These are phyloP conservation scores for Cryptococcus sp. DNA, from an alignment of 1,284 basidiomycete species.

Conservation along the genomic window DNA sequence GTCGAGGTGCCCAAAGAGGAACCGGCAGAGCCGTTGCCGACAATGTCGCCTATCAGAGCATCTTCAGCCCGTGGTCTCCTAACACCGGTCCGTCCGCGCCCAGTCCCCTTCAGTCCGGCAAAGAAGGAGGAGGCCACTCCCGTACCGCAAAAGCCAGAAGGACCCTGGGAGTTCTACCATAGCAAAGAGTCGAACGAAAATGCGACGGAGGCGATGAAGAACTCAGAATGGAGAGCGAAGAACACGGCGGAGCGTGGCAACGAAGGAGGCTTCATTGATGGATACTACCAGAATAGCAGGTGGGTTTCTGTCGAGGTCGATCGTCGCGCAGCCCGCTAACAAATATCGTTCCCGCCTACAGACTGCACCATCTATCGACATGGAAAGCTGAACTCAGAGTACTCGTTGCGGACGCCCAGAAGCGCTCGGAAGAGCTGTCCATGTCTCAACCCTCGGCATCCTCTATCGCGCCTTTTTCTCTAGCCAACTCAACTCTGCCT, in stretches of 20 bases:
- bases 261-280: slow-evolving; percentile 77
- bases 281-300: slow-evolving; percentile 87
- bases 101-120: slow-evolving; percentile 31
- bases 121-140: slow-evolving; percentile 15
- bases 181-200: slow-evolving; percentile 60
- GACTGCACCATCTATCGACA: slow-evolving; percentile 81
- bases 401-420: slow-evolving; percentile 77
- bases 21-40: background rate
- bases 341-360: slow-evolving; percentile 2
- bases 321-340: background rate
- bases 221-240: slow-evolving; percentile 78
- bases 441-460: slow-evolving; percentile 24
- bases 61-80: slow-evolving; percentile 5
- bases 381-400: slow-evolving; percentile 89
- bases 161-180: slow-evolving; percentile 58
- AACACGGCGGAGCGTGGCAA: slow-evolving; percentile 75
- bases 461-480: slow-evolving; percentile 20
- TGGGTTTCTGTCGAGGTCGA: slow-evolving; percentile 10
- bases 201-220: slow-evolving; percentile 73
- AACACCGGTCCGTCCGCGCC: background rate
- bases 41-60: background rate
- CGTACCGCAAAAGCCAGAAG: slow-evolving; percentile 33
- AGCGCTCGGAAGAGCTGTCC: slow-evolving; percentile 61
- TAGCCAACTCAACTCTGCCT: slow-evolving; percentile 32
- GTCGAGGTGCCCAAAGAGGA: slow-evolving; percentile 8